phyloP scores from a whole-genome alignment of 192 early-diverging fungal genomes.

The Phycomyces blakesleeanus region DNA sequence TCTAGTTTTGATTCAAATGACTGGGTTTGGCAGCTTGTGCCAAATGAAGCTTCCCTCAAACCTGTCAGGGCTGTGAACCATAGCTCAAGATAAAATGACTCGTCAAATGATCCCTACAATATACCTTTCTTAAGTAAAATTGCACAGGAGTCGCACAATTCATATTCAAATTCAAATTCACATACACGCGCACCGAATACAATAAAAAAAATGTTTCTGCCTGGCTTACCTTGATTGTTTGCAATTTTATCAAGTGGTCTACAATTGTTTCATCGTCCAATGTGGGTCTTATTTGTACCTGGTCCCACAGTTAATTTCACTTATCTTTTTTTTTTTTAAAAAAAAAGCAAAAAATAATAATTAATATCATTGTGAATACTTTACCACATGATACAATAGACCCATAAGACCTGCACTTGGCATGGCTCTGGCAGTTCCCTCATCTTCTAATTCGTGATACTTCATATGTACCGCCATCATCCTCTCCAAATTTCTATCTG shows the following conservation, averaged over 20 bases:
- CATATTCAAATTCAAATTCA: no score
- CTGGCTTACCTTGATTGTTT: slow-evolving; percentile 33
- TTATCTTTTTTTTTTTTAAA: no score
- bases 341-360: neutral
- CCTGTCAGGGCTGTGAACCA: slow-evolving; percentile 41
- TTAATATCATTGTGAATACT: neutral
- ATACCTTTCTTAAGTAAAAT: no score
- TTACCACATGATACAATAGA: slow-evolving; percentile 34
- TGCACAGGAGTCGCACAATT: no score
- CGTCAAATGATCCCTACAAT: slow-evolving; percentile 35
- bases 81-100: slow-evolving; percentile 40
- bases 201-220: no score
- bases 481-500: slow-evolving; percentile 24
- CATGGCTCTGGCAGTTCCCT: slow-evolving; percentile 41
- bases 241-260: slow-evolving; percentile 30
- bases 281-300: slow-evolving; percentile 33
- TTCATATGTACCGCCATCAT: slow-evolving; percentile 36
- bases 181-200: no score
- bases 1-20: neutral
- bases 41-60: slow-evolving; percentile 35
- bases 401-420: slow-evolving; percentile 40
- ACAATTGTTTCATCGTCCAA: slow-evolving; percentile 32
- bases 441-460: slow-evolving; percentile 40
- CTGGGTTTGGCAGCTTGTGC: slow-evolving; percentile 17
- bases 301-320: neutral